Evolutionary conservation across 306 rosid genomes (phyloP), one percentile per base, ranked within the genome.

Genomic region (Hippophae tibetana): DNA sequence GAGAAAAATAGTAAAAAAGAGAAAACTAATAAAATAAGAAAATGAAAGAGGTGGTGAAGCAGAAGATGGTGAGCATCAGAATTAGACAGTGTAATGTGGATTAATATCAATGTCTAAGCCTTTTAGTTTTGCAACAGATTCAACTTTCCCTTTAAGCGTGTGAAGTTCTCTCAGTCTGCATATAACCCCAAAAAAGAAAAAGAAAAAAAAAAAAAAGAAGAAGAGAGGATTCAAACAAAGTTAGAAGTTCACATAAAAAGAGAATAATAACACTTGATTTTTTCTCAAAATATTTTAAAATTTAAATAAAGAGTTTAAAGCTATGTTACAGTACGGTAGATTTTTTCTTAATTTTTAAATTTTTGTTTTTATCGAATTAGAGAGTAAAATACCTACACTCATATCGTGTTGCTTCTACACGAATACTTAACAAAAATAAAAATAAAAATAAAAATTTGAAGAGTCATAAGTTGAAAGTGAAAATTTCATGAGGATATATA

Each of bases 121-220:
- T 27, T 27, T 27, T 27, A 27, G 38, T 27, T 27, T 27, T 27
- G 38, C 38, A 27, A 55, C 61, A 40, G 69, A 55, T 54, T 65
- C 61, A 38, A 55, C 61, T 61, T 46, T 65, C 51, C 69, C 69
- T 40, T 65, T 65, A 53, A 65, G 55, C 7, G 69, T 65, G 62
- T 65, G 69, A 55, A 65, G 54, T 18, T 65, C 69, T 47, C 69
- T 65, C 12, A 65, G 47, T 14, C 69, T 65, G 69, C 69, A n/a
- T n/a, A 65, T 54, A n/a, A 18, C 18, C 18, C 18, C 18, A 18
- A 47, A 45, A 54, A 45, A 11, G 10, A 64, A n/a, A 26, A 6
- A 13, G 31, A n/a, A n/a, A n/a, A n/a, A n/a, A n/a, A n/a, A n/a
- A 12, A 45, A 47, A 58, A 23, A 6, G 40, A 44, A 23, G 26